Conservation (phyloP, 768 basidiomycete genomes). For the Collybiopsis confluens region DNA sequence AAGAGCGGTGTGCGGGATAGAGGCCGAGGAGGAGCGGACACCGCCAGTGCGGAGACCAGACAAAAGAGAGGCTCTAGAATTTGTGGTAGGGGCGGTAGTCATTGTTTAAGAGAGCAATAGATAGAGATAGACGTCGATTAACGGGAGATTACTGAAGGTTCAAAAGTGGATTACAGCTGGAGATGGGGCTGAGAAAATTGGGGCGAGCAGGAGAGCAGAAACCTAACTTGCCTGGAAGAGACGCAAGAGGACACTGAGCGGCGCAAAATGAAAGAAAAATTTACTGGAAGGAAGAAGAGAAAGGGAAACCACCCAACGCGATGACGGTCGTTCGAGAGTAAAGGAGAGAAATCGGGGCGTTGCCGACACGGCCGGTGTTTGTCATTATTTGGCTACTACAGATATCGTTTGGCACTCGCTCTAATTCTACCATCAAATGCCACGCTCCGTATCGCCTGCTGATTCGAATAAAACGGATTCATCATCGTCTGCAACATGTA, state of each 20-base stretch:
- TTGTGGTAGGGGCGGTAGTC: conserved; percentile 41
- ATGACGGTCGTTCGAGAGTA: conserved; percentile 23
- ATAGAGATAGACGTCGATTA: conserved; percentile 12
- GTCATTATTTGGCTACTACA: conserved; percentile 23
- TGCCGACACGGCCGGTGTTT: background rate
- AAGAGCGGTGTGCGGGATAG: conserved; percentile 65
- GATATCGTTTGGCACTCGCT: conserved; percentile 80
- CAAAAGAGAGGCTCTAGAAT: conserved; percentile 79
- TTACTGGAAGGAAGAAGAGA: conserved; percentile 16
- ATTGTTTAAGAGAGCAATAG: conserved; percentile 25
- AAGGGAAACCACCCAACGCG: conserved; percentile 23
- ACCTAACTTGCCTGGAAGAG: conserved; percentile 11
- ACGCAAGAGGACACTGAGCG: conserved; percentile 15
- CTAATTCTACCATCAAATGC: conserved; percentile 83
- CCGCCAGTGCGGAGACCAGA: conserved; percentile 87
- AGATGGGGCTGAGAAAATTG: no score
- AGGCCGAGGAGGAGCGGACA: conserved; percentile 68
- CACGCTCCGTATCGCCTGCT: conserved; percentile 72
- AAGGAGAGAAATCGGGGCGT: conserved; percentile 1
- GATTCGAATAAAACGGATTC: conserved; percentile 96
- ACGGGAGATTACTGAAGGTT: conserved; percentile 25
- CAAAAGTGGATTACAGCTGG: conserved; percentile 30
- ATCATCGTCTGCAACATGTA: conserved; percentile 57
- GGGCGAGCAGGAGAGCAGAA: conserved; percentile 10
- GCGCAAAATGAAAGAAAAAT: conserved; percentile 27